These are phyloP conservation scores for Chaetomiaceae sp. DNA, from an alignment of 2,329 filamentous ascomycete genomes.

Conservation along the genomic window DNA sequence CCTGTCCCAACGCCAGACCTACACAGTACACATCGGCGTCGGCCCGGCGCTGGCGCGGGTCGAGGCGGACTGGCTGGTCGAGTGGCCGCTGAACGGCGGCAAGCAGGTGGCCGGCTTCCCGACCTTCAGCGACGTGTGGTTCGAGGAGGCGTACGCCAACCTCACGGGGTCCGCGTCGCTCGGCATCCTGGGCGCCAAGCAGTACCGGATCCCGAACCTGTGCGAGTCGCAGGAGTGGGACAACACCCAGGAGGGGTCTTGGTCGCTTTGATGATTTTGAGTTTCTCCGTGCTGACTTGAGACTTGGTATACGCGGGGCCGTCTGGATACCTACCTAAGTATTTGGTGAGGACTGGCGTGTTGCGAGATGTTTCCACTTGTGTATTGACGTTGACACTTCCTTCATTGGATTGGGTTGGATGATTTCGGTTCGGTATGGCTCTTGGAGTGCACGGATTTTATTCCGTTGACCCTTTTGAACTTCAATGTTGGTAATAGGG, in stretches of 20 bases:
- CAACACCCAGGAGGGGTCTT: slow-evolving; percentile 12
- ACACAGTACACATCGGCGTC: slow-evolving; percentile 11
- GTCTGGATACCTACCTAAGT: no score
- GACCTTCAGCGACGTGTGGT: slow-evolving; percentile 23
- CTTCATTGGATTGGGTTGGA: no score
- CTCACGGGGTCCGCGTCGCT: slow-evolving; percentile 2
- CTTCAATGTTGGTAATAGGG: no score
- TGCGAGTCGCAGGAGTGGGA: slow-evolving; percentile 21
- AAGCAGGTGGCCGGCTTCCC: slow-evolving; percentile 19
- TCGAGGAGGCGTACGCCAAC: slow-evolving; percentile 20
- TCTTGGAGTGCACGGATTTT: no score
- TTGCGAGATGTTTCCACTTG: no score
- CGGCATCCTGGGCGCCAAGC: slow-evolving; percentile 20
- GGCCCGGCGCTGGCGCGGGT: slow-evolving; percentile 20
- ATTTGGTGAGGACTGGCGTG: no score
- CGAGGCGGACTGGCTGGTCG: slow-evolving; percentile 26
- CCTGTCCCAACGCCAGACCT: slow-evolving; percentile 11
- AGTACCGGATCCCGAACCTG: slow-evolving; percentile 19
- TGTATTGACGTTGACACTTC: no score
- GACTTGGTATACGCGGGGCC: no score
- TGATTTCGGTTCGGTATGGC: no score
- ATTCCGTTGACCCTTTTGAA: no score
- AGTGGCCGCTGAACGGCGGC: slow-evolving; percentile 21
- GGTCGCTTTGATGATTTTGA: slow-evolving; percentile 9
- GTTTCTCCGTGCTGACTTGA: no score